Conservation (phyloP, 2,329 filamentous ascomycete species). For the Nemania serpens region DNA sequence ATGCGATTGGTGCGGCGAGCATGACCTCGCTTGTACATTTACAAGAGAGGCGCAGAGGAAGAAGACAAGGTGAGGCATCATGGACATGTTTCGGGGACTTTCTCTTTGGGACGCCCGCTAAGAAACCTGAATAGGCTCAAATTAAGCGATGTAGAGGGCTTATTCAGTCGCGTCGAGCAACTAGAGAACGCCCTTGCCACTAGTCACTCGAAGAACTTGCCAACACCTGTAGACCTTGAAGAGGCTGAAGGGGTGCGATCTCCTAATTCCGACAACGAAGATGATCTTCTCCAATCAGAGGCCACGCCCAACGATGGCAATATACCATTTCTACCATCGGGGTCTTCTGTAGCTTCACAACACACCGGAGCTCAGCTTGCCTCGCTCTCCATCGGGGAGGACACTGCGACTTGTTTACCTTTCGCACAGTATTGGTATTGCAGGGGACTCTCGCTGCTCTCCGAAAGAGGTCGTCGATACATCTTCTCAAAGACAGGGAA, state of each 20-base stretch:
- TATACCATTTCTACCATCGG: not conserved
- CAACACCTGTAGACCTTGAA: not conserved
- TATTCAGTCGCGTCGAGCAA: slow-evolving; percentile 14
- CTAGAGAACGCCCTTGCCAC: slow-evolving; percentile 7
- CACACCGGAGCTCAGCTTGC: not conserved
- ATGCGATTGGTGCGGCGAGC: slow-evolving; percentile 16
- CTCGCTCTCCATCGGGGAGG: not conserved
- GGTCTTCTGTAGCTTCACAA: too few relatives aligned
- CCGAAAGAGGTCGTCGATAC: slow-evolving; percentile 5
- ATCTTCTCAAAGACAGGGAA: slow-evolving; percentile 1
- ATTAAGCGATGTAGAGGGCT: slow-evolving; percentile 13
- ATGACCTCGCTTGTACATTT: slow-evolving; percentile 17
- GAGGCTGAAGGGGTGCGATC: not conserved
- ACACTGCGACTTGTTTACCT: not conserved
- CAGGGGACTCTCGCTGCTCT: slow-evolving; percentile 8
- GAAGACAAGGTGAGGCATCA: not conserved
- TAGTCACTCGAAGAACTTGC: not conserved
- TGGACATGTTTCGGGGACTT: not conserved
- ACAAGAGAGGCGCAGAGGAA: slow-evolving; percentile 9
- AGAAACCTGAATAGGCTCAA: not conserved
- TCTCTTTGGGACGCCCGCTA: not conserved
- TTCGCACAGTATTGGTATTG: slow-evolving; percentile 14
- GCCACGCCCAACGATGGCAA: not conserved
- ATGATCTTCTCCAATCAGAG: slow-evolving; percentile 5
- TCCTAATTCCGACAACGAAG: not conserved